phyloP scores from a whole-genome alignment of 208 protist species.

The Angomonas deanei region DNA sequence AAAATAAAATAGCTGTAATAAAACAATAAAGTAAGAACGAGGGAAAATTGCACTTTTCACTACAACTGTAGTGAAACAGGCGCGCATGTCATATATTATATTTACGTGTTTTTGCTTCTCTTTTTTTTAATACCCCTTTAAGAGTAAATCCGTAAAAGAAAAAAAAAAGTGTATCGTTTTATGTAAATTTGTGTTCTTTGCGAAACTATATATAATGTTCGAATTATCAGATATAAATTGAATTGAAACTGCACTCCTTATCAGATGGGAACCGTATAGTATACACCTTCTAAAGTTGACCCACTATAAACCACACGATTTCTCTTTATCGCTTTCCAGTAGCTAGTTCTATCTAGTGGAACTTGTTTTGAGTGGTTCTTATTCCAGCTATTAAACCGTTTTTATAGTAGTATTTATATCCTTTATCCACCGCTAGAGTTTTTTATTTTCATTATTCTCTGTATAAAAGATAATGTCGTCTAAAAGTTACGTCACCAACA shows the following conservation, averaged over 20 bases:
- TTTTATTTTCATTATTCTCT: slow-evolving; percentile 10
- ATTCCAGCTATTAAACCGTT: too few relatives aligned
- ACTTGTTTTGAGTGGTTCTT: slow-evolving; percentile 3
- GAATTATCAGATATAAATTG: too few relatives aligned
- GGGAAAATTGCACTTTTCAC: not conserved
- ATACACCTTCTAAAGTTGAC: too few relatives aligned
- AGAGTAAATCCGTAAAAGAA: slow-evolving; percentile 2
- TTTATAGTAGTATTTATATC: slow-evolving; percentile 1
- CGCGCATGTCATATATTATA: not conserved
- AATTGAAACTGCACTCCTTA: too few relatives aligned
- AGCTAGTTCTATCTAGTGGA: too few relatives aligned
- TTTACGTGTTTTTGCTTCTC: not conserved
- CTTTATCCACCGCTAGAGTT: slow-evolving; percentile 9
- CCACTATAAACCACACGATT: too few relatives aligned
- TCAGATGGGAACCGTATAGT: too few relatives aligned
- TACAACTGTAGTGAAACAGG: not conserved
- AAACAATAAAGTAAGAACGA: not conserved
- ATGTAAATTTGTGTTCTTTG: too few relatives aligned
- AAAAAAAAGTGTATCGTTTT: too few relatives aligned
- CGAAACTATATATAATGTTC: too few relatives aligned
- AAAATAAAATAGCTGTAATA: not conserved
- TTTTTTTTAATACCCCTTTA: not conserved
- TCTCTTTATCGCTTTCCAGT: too few relatives aligned
- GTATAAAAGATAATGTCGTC: not conserved
- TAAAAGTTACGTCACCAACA: not conserved